Conservation (phyloP, 2,329 filamentous ascomycete species). For the Falciphora oryzae region DNA sequence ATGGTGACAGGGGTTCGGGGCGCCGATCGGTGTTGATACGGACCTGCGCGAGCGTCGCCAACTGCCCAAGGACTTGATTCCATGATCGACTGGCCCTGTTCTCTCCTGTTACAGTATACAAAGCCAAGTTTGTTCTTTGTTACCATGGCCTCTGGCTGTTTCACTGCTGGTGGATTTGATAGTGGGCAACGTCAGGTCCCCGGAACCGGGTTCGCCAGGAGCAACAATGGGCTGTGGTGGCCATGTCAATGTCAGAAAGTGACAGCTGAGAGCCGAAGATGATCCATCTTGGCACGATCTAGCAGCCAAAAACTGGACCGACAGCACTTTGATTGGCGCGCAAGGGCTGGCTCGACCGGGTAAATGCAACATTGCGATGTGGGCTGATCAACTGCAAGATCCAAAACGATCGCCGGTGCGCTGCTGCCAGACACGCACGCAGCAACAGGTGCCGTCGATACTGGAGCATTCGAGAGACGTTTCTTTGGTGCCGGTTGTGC, state of each 20-base stretch:
- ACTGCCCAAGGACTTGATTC: background rate
- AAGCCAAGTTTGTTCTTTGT: no score
- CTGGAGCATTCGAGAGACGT: background rate
- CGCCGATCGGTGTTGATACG: background rate
- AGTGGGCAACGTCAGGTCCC: no score
- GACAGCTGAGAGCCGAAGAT: background rate
- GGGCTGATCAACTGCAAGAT: background rate
- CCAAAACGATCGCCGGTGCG: background rate
- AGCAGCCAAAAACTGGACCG: background rate
- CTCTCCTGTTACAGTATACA: no score
- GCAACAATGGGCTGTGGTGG: no score
- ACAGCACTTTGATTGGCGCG: background rate
- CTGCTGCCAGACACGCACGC: background rate
- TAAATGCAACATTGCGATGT: background rate
- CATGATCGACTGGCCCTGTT: background rate
- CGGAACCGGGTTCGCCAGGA: no score
- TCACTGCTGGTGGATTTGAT: background rate
- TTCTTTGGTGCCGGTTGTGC: background rate
- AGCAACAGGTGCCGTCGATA: background rate
- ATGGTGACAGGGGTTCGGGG: background rate
- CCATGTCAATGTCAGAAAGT: no score
- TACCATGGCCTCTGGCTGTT: background rate
- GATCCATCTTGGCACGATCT: background rate
- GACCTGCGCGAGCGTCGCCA: background rate
- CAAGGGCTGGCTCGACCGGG: background rate